phyloP scores from a whole-genome alignment of 176 grass and related monocot species.

The Phyllostachys edulis region DNA sequence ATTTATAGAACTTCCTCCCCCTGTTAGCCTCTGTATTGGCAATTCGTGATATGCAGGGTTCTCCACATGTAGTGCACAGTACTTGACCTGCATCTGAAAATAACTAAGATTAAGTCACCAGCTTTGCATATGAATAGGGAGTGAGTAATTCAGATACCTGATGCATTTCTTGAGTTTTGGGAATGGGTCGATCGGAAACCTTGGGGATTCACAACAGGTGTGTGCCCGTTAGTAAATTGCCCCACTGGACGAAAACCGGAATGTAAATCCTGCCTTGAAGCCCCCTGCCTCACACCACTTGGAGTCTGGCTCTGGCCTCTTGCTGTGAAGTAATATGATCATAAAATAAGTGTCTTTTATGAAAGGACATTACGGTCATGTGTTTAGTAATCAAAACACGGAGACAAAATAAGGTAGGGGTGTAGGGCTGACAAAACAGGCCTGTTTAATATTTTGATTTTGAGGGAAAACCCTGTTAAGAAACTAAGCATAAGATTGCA shows the following conservation, averaged over 20 bases:
- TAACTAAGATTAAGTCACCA: constrained; percentile 13
- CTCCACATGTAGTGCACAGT: constrained; percentile 63
- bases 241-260: constrained; percentile 45
- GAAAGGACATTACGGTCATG: background rate
- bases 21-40: constrained; percentile 87
- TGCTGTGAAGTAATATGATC: constrained; percentile 42
- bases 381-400: background rate
- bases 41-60: constrained; percentile 49
- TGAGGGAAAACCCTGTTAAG: background rate
- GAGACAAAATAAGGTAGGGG: background rate
- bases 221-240: constrained; percentile 55
- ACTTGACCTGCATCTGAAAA: constrained; percentile 59
- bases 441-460: background rate
- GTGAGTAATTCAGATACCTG: constrained; percentile 42
- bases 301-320: constrained; percentile 59
- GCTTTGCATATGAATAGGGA: background rate
- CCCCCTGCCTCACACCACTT: constrained; percentile 36
- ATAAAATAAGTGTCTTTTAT: constrained; percentile 10
- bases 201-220: constrained; percentile 41
- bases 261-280: constrained; percentile 57
- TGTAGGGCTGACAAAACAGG: background rate
- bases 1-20: constrained; percentile 92
- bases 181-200: constrained; percentile 43
- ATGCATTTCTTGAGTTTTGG: constrained; percentile 35
- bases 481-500: background rate